Conservation (phyloP, 495 filamentous ascomycete species). For the Neurospora sp. region DNA sequence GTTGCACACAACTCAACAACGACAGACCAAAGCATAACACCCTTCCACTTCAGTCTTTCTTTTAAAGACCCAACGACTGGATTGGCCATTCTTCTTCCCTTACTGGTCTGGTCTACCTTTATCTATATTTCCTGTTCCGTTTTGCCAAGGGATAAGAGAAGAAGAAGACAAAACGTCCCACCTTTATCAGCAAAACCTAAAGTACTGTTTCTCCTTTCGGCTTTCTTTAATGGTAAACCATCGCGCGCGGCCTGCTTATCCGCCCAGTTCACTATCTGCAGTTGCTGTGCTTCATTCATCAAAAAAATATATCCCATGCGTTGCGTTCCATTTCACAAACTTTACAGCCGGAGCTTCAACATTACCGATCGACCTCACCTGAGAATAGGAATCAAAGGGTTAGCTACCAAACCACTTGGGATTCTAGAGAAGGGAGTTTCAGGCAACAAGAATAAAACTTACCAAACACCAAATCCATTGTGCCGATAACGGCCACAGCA, state of each 20-base stretch:
- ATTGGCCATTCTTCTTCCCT: background rate
- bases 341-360: background rate
- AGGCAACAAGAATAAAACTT: slow-evolving; percentile 11
- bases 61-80: background rate
- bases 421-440: background rate
- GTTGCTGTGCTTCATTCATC: background rate
- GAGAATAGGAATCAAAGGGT: background rate
- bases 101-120: background rate
- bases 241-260: background rate
- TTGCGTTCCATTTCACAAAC: background rate
- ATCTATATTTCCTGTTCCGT: background rate
- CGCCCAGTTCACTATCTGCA: background rate
- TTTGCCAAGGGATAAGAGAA: background rate
- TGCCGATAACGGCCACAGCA: slow-evolving; percentile 93
- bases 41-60: background rate
- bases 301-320: background rate
- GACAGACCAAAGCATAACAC: background rate
- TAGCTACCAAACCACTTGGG: slow-evolving; percentile 6
- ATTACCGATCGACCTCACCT: slow-evolving; percentile 45
- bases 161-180: background rate
- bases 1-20: too few species aligned
- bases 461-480: slow-evolving; percentile 74
- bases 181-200: background rate
- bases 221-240: background rate
- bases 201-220: background rate